These are phyloP conservation scores for Botrytis squamosa DNA, from an alignment of 2,329 filamentous ascomycete genomes.

Conservation along the genomic window DNA sequence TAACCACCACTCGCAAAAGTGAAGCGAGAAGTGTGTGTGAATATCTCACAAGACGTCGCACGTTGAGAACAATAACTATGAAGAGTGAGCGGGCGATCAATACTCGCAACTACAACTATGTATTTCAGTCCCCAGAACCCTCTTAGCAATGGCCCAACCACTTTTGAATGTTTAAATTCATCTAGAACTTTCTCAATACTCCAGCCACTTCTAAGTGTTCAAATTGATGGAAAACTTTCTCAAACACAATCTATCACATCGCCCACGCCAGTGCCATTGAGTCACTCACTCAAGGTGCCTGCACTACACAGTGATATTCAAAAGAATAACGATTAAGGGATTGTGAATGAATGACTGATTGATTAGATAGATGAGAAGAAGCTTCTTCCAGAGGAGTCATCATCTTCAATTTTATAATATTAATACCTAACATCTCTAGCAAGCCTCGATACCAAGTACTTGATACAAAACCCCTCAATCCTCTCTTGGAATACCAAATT, in stretches of 20 bases:
- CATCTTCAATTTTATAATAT: slow-evolving; percentile 4
- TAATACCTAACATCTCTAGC: not conserved
- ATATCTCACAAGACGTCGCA: not conserved
- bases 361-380: not conserved
- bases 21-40: too few species aligned
- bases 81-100: not conserved
- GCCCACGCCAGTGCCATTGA: not conserved
- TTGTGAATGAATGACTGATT: not conserved
- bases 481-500: slow-evolving; percentile 15
- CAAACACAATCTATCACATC: not conserved
- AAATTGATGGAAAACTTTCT: not conserved
- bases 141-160: not conserved
- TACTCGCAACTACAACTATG: not conserved
- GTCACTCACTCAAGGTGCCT: not conserved
- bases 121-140: not conserved
- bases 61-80: not conserved
- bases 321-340: not conserved
- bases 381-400: not conserved
- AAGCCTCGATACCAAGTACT: not conserved
- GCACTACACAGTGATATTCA: not conserved
- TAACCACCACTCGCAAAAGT: not conserved
- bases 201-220: too few species aligned
- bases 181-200: not conserved
- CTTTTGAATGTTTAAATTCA: not conserved
- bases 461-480: slow-evolving; percentile 1